Percentiles rank a stretch among this genome's conserved stretches.
Evolutionary conservation across 2,329 filamentous ascomycete species (phyloP).

Genomic region (Penicillium vulpinum): DNA sequence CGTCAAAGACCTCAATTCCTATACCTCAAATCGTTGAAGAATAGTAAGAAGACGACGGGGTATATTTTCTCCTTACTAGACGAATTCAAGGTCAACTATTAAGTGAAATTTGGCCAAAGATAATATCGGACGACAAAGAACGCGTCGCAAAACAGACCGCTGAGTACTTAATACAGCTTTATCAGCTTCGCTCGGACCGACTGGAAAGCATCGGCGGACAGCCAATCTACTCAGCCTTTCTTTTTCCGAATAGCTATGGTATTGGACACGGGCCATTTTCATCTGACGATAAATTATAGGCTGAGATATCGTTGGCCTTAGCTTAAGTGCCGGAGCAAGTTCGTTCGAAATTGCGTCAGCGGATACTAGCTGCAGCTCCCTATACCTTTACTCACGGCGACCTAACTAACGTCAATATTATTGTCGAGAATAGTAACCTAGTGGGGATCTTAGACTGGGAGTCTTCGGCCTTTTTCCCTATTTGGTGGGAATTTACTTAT

Average conservation of each 20-base stretch:
- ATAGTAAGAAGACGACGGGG: constrained; percentile 17
- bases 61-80: constrained; percentile 14
- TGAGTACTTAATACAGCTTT: constrained; percentile 23
- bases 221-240: constrained; percentile 17
- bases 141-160: constrained; percentile 24
- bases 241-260: constrained; percentile 8
- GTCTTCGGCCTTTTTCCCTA: constrained; percentile 38
- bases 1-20: constrained; percentile 18
- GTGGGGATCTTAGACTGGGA: constrained; percentile 45
- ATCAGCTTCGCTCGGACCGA: constrained; percentile 13
- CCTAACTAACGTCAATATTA: constrained; percentile 41
- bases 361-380: constrained; percentile 24
- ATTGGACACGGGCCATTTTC: constrained; percentile 12
- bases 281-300: constrained; percentile 17
- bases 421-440: constrained; percentile 39
- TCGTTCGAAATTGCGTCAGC: constrained; percentile 10
- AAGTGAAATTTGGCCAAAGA: constrained; percentile 15
- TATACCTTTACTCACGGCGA: constrained; percentile 44
- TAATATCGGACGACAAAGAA: constrained; percentile 20
- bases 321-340: constrained; percentile 11
- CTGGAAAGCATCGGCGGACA: constrained; percentile 17
- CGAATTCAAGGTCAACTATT: constrained; percentile 21
- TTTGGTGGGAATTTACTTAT: constrained; percentile 37
- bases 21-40: constrained; percentile 10
- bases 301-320: constrained; percentile 13